Base-by-base conservation (phyloP, 129 eudicot genomes). In the Lactuca saligna region DNA sequence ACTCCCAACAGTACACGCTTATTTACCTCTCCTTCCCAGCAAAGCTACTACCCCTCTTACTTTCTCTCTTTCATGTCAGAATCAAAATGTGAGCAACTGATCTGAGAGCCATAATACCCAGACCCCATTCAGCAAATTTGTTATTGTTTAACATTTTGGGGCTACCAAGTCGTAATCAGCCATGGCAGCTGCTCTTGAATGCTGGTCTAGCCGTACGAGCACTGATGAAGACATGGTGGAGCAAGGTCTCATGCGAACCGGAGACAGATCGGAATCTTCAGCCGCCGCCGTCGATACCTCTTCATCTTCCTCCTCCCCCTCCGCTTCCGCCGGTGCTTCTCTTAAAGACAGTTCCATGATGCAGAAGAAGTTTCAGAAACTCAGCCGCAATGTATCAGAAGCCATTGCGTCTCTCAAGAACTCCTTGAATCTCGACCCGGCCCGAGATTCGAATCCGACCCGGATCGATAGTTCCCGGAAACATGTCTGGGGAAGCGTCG, bases 151-250 rank as follows among this genome's bases (percentile, higher is more conserved):
- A 42, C 53, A 49, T 7, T 3, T 16, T 20, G 54, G 32, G 10
- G n/a, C 51, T 10, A 11, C 5, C 54, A 9, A 56, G 7, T 6
- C 11, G 13, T 25, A 54, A 20, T 16, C 31, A 46, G 55, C 82
- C 81, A 94, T 94, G 99, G 88, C 99, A 49, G 92, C 97, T 35
- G 93, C 97, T 37, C 78, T 94, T 12, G 99, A 94, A 69, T 94
- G 99, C 89, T 94, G 99, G 99, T 89, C 99, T 7, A 85, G 94
- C 79, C 83, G 97, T 39, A 72, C 97, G 10, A 87, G 89, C 80
- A 83, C 88, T n/a, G 99, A 94, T 51, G 99, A 94, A 41, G 97
- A 90, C 81, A 82, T 81, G 82, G 96, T 87, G 20, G 97, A 94
- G 81, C 97, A 94, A 72, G 96, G 89, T 3, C 88, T 94, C 16